Conservation (phyloP, 2,329 filamentous ascomycete species). For the Penicillium sp. region DNA sequence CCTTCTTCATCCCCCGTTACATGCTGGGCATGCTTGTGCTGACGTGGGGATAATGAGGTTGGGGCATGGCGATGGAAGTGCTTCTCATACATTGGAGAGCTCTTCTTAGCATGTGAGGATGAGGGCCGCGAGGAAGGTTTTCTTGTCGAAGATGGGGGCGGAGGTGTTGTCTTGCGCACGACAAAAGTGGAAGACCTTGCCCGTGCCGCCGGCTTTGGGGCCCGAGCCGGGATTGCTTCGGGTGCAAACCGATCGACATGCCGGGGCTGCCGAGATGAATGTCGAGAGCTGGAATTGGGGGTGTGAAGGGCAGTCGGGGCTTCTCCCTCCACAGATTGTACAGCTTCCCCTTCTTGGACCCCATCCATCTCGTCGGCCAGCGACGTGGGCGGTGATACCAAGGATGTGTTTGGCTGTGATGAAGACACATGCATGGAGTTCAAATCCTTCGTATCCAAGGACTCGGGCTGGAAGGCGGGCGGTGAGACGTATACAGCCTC, state of each 20-base stretch:
- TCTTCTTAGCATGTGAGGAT: constrained; percentile 43
- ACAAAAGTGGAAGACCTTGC: constrained; percentile 18
- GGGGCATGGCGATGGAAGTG: constrained; percentile 32
- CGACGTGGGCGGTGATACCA: constrained; percentile 50
- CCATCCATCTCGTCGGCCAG: constrained; percentile 45
- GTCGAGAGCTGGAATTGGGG: constrained; percentile 45
- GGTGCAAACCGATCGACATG: constrained; percentile 43
- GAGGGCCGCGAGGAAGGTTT: constrained; percentile 40
- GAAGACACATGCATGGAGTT: constrained; percentile 28
- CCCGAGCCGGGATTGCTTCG: constrained; percentile 31
- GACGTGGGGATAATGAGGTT: constrained; percentile 30
- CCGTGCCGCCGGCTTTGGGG: constrained; percentile 26
- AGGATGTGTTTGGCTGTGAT: constrained; percentile 37
- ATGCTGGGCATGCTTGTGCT: constrained; percentile 30
- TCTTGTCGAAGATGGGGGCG: constrained; percentile 28
- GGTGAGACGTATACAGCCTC: constrained; percentile 41
- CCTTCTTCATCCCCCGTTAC: constrained; percentile 33
- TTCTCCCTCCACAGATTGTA: constrained; percentile 34
- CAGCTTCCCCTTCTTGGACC: constrained; percentile 31
- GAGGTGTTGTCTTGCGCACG: constrained; percentile 30
- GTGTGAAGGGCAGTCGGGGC: constrained; percentile 33
- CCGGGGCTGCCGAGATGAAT: constrained; percentile 48
- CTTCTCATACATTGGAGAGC: constrained; percentile 41
- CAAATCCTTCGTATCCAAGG: constrained; percentile 32
- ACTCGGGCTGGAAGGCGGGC: constrained; percentile 38